phyloP scores from a whole-genome alignment of 1,284 basidiomycete genomes.

The Malassezia restricta region DNA sequence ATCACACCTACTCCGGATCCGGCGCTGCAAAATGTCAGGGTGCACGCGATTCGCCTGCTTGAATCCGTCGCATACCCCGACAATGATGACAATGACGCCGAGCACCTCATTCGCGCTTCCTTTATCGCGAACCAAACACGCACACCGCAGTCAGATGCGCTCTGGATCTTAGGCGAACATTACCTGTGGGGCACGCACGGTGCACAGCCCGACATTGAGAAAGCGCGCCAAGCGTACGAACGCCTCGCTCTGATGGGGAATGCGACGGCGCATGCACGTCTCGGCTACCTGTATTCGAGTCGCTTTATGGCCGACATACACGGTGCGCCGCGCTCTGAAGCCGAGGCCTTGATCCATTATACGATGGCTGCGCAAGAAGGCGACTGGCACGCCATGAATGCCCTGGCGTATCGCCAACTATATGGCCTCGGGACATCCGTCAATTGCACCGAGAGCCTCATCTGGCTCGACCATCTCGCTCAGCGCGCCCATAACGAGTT shows the following conservation, averaged over 20 bases:
- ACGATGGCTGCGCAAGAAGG: conserved; percentile 82
- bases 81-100: conserved; percentile 12
- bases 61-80: conserved; percentile 20
- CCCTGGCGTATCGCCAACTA: conserved; percentile 87
- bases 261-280: conserved; percentile 36
- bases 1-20: neutral
- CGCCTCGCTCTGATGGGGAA: conserved; percentile 29
- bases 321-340: neutral
- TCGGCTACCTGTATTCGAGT: conserved; percentile 36
- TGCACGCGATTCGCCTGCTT: conserved; percentile 19
- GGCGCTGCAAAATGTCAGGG: neutral
- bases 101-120: neutral
- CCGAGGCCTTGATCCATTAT: conserved; percentile 71
- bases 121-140: neutral
- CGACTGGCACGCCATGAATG: conserved; percentile 76
- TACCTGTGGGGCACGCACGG: conserved; percentile 43
- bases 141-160: conserved; percentile 22
- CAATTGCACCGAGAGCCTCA: conserved; percentile 51
- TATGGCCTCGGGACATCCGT: conserved; percentile 68
- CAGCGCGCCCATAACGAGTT: conserved; percentile 56
- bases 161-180: conserved; percentile 41
- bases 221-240: conserved; percentile 28
- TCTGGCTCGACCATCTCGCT: conserved; percentile 32
- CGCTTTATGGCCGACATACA: neutral
- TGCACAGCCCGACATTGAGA: conserved; percentile 22